phyloP scores from a whole-genome alignment of 331 rosid species.

The Phaseolus coccineus region DNA sequence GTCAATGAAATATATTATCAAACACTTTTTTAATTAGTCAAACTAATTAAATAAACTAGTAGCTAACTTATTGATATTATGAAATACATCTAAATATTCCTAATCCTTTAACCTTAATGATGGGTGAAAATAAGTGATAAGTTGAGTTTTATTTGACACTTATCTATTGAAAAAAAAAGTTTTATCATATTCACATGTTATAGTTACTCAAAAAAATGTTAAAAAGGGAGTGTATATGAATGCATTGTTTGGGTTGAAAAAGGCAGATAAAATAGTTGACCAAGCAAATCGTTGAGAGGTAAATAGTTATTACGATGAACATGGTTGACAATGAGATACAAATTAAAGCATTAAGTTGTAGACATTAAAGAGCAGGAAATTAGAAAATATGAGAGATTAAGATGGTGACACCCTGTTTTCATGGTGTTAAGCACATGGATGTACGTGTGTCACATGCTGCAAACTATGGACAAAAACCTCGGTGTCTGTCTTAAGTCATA shows the following conservation, averaged over 20 bases:
- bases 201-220: no score
- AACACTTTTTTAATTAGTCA: no score
- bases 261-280: neutral
- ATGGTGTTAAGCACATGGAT: neutral
- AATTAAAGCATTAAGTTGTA: neutral
- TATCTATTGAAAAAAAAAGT: no score
- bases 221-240: neutral
- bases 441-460: constrained; percentile 1
- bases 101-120: no score
- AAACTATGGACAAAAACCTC: constrained; percentile 22
- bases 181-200: no score
- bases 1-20: no score
- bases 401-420: neutral
- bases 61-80: no score
- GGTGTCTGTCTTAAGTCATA: constrained; percentile 35
- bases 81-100: no score
- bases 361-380: neutral
- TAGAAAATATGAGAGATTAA: constrained; percentile 14
- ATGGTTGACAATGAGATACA: constrained; percentile 19
- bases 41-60: no score
- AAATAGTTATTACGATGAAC: neutral
- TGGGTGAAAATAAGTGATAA: no score
- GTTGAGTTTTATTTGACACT: no score
- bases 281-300: constrained; percentile 21
- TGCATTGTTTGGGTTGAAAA: neutral